A percentile compares a stretch with the other conserved stretches of the same genome.
Evolutionary conservation across 805 yeast genomes (phyloP).

Genomic region (Candida xyloterini): DNA sequence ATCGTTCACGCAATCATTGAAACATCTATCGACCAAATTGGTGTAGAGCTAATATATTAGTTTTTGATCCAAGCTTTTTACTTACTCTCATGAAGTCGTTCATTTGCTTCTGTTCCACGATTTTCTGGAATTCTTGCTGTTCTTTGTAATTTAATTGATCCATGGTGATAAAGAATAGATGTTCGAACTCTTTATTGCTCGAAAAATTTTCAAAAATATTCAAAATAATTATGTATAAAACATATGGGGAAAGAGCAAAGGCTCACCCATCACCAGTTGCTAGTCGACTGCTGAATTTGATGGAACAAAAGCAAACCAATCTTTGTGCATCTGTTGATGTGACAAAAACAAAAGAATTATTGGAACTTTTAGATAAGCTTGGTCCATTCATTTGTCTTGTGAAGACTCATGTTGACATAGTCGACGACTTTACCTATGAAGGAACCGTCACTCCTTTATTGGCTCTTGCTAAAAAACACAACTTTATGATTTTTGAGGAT

Average conservation of each 20-base stretch:
- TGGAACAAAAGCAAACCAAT: conserved; percentile 80
- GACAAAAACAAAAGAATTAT: conserved; percentile 70
- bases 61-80: conserved; percentile 9
- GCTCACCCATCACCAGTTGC: conserved; percentile 79
- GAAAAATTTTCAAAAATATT: conserved; percentile 8
- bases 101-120: conserved; percentile 97
- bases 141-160: conserved; percentile 93
- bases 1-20: conserved; percentile 96
- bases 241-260: conserved; percentile 69
- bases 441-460: conserved; percentile 73
- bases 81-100: conserved; percentile 92
- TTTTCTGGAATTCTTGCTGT: conserved; percentile 93
- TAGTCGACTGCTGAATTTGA: conserved; percentile 62
- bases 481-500: conserved; percentile 92
- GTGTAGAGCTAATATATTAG: conserved; percentile 58
- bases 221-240: conserved; percentile 6
- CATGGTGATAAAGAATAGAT: conserved; percentile 44
- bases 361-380: conserved; percentile 66
- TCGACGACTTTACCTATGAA: conserved; percentile 84
- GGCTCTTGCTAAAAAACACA: conserved; percentile 71
- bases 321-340: conserved; percentile 95
- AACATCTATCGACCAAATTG: conserved; percentile 93
- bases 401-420: conserved; percentile 91
- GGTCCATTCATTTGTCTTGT: conserved; percentile 92
- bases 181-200: conserved; percentile 3